phyloP scores from a whole-genome alignment of 2,329 filamentous ascomycete species.

The Cyanodermella asteris region DNA sequence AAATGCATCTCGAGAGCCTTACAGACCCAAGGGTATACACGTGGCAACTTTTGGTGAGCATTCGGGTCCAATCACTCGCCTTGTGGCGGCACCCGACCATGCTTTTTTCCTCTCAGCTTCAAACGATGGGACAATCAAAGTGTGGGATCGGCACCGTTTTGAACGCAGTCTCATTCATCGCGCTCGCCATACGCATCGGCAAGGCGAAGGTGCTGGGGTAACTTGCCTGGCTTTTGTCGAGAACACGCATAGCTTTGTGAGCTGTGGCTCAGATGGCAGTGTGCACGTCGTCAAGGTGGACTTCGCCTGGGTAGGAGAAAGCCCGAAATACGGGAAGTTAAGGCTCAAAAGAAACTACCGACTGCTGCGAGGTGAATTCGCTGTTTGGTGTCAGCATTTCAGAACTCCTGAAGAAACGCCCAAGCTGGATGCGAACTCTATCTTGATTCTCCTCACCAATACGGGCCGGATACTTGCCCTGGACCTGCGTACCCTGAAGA shows the following conservation, averaged over 20 bases:
- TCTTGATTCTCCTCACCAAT: conserved; percentile 70
- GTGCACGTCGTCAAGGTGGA: conserved; percentile 79
- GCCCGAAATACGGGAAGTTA: conserved; percentile 55
- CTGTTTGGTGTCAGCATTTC: conserved; percentile 83
- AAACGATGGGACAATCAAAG: conserved; percentile 71
- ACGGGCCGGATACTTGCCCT: conserved; percentile 63
- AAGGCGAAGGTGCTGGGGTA: conserved; percentile 48
- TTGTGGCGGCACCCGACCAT: conserved; percentile 72
- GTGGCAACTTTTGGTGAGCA: conserved; percentile 84
- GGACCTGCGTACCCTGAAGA: conserved; percentile 67
- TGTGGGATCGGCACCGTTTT: conserved; percentile 80
- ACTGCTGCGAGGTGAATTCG: conserved; percentile 51
- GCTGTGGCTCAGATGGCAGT: conserved; percentile 71
- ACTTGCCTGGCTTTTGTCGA: conserved; percentile 78
- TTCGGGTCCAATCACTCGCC: conserved; percentile 55
- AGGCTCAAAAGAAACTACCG: conserved; percentile 59
- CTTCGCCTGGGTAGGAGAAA: conserved; percentile 33
- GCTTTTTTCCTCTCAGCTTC: conserved; percentile 85
- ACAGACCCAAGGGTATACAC: conserved; percentile 65
- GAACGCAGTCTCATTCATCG: conserved; percentile 81
- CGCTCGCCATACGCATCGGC: conserved; percentile 65
- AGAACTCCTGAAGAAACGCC: no score
- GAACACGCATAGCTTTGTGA: conserved; percentile 81
- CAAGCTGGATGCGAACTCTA: conserved; percentile 65
- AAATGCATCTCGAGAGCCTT: conserved; percentile 42